These are phyloP conservation scores for Backusella australiensis DNA, from an alignment of 192 early-diverging fungal genomes.

Conservation along the genomic window DNA sequence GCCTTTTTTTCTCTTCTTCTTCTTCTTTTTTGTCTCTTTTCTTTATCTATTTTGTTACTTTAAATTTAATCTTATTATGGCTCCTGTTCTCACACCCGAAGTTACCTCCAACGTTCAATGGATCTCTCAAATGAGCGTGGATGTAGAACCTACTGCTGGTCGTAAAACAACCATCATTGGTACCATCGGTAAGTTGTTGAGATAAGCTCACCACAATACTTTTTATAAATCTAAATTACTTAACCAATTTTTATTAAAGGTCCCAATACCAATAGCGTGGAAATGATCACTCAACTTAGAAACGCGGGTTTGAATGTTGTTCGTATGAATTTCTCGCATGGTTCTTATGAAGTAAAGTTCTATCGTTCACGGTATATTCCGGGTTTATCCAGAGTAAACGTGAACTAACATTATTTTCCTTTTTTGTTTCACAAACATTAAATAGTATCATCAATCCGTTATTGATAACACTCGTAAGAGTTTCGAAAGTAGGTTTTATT, in stretches of 20 bases:
- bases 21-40: neutral
- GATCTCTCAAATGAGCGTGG: slow-evolving; percentile 65
- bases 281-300: slow-evolving; percentile 73
- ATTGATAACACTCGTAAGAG: slow-evolving; percentile 55
- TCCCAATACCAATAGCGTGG: slow-evolving; percentile 78
- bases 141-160: slow-evolving; percentile 51
- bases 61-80: neutral
- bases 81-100: slow-evolving; percentile 11
- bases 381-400: neutral
- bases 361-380: neutral
- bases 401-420: neutral
- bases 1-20: neutral
- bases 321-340: slow-evolving; percentile 73
- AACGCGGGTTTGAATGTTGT: slow-evolving; percentile 83
- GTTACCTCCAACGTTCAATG: slow-evolving; percentile 71
- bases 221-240: neutral
- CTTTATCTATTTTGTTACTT: neutral
- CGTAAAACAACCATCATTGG: slow-evolving; percentile 85
- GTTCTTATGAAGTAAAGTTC: slow-evolving; percentile 48
- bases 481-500: slow-evolving; percentile 38
- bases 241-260: slow-evolving; percentile 4
- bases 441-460: slow-evolving; percentile 59
- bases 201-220: neutral
- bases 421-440: slow-evolving; percentile 5
- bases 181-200: slow-evolving; percentile 57